Percentiles rank a stretch among this genome's conserved stretches.
phyloP scores from a whole-genome alignment of 371 early-diverging fungal species.

The Mucor racemosus region DNA sequence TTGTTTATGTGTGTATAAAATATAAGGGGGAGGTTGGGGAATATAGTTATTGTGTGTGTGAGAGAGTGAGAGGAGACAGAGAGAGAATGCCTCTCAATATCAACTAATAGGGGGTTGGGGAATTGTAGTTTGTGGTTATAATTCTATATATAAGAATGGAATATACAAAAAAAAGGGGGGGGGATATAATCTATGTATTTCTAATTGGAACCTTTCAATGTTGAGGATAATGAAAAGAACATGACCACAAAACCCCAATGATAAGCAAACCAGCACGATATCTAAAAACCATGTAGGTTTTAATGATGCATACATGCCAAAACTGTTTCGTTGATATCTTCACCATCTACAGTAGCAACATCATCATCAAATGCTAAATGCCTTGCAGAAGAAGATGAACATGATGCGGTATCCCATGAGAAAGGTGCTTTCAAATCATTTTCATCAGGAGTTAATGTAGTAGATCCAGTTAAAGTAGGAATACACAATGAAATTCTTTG shows the following conservation, averaged over 20 bases:
- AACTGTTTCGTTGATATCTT: neutral
- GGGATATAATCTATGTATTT: slow-evolving; percentile 3
- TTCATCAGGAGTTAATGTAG: slow-evolving; percentile 26
- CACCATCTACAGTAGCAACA: slow-evolving; percentile 31
- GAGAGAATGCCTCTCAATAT: neutral
- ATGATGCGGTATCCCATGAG: slow-evolving; percentile 22
- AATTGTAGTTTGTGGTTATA: neutral
- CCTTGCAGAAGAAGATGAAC: slow-evolving; percentile 26
- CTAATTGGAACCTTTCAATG: slow-evolving; percentile 21
- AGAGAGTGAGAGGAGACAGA: too few relatives aligned
- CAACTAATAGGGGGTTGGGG: neutral
- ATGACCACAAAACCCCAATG: slow-evolving; percentile 47
- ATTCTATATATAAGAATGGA: neutral
- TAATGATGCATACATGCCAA: neutral
- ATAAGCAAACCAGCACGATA: slow-evolving; percentile 37
- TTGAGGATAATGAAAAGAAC: slow-evolving; percentile 38
- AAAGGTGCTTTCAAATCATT: slow-evolving; percentile 24
- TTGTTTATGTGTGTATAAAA: neutral
- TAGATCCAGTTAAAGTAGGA: slow-evolving; percentile 26
- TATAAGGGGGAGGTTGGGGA: neutral
- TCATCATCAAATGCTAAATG: slow-evolving; percentile 28
- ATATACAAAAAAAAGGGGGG: slow-evolving; percentile 5
- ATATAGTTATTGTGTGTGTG: neutral
- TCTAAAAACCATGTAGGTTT: slow-evolving; percentile 31
- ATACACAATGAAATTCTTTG: slow-evolving; percentile 15